A percentile compares a stretch with the other conserved stretches of the same genome.
phyloP scores from a whole-genome alignment of 1,139 yeast genomes.

The Kluyveromyces marxianus region DNA sequence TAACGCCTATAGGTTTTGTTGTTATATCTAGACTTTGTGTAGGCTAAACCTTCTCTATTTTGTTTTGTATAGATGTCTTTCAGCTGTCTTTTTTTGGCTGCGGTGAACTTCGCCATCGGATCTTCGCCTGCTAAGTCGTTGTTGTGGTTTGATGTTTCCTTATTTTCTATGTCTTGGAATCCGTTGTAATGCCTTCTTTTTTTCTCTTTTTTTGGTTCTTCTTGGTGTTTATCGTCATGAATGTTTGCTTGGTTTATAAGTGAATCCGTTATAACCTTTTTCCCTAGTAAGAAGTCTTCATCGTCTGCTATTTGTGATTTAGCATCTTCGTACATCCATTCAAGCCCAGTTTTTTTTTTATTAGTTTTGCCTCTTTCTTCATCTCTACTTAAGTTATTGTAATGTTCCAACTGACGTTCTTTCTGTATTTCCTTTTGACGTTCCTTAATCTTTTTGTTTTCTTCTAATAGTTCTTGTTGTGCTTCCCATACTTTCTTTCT shows the following conservation, averaged over 20 bases:
- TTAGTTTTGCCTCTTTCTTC: conserved; percentile 26
- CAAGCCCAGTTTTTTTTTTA: conserved; percentile 46
- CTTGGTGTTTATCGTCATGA: not conserved
- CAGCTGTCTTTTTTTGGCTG: conserved; percentile 11
- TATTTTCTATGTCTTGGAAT: conserved; percentile 1
- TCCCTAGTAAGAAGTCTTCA: conserved; percentile 46
- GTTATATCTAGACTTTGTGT: conserved; percentile 10
- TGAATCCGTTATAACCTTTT: conserved; percentile 38
- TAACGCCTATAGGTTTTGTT: conserved; percentile 8
- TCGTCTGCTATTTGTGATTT: conserved; percentile 27
- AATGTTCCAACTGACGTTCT: conserved; percentile 57
- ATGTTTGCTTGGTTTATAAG: conserved; percentile 12
- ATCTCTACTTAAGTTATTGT: conserved; percentile 44
- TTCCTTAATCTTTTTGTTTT: conserved; percentile 58
- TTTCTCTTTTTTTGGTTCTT: not conserved
- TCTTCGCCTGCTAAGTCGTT: conserved; percentile 9
- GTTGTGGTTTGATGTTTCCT: conserved; percentile 4
- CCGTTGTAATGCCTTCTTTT: not conserved
- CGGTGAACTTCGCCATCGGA: conserved; percentile 16
- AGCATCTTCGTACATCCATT: conserved; percentile 79
- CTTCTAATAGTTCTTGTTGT: conserved; percentile 73
- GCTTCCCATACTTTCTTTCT: conserved; percentile 78
- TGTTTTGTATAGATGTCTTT: conserved; percentile 5
- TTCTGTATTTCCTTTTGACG: conserved; percentile 56
- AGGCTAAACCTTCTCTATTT: not conserved